These are phyloP conservation scores for Umbelopsis sp. DNA, from an alignment of 192 early-diverging fungal species.

Conservation along the genomic window DNA sequence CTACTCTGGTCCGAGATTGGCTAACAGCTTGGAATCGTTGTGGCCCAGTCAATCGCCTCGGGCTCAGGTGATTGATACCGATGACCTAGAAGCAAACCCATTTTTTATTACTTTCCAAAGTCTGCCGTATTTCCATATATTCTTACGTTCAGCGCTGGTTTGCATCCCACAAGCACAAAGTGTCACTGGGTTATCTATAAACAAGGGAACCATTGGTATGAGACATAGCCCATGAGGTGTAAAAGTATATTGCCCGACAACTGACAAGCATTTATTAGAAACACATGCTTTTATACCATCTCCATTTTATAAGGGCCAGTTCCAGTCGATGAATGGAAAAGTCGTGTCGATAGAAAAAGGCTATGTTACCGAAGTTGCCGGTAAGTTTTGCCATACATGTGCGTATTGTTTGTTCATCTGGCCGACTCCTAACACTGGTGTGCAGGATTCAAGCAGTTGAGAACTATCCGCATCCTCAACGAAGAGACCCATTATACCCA, in stretches of 20 bases:
- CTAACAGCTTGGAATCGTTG: too few species aligned
- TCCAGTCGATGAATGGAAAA: constrained; percentile 47
- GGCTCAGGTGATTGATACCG: constrained; percentile 16
- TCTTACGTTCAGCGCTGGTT: constrained; percentile 46
- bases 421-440: background rate
- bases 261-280: constrained; percentile 36
- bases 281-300: constrained; percentile 54
- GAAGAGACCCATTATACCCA: constrained; percentile 53
- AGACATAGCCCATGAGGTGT: background rate
- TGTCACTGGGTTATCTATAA: constrained; percentile 45
- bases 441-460: constrained; percentile 46
- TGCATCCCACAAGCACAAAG: constrained; percentile 52
- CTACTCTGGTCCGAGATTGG: too few species aligned
- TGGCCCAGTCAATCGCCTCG: background rate
- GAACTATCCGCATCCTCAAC: constrained; percentile 48
- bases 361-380: constrained; percentile 47
- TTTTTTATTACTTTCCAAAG: constrained; percentile 29
- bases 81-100: constrained; percentile 39
- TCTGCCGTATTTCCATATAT: constrained; percentile 30
- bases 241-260: background rate
- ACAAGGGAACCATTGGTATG: constrained; percentile 50
- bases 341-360: constrained; percentile 51
- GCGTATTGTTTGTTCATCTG: background rate
- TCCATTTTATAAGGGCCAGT: constrained; percentile 57
- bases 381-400: constrained; percentile 23